These are phyloP conservation scores for Sonneratia caseolaris DNA, from an alignment of 345 rosid species.

Conservation along the genomic window DNA sequence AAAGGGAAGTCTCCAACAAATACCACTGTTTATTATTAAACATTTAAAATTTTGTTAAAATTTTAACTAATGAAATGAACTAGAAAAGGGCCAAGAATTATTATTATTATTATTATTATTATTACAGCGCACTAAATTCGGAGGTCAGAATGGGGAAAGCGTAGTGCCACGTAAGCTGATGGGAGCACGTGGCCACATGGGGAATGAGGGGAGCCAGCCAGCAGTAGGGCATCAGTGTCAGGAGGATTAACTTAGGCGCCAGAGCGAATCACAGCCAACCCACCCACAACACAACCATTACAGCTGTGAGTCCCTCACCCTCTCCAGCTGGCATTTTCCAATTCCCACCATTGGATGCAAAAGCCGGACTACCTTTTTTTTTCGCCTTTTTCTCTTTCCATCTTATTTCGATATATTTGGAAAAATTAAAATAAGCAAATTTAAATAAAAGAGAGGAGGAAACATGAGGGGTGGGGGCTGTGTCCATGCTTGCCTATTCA, in stretches of 20 bases:
- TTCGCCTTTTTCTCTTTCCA: not conserved
- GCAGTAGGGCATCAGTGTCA: not conserved
- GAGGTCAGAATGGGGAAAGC: not conserved
- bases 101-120: too few relatives aligned
- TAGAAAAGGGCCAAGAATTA: too few relatives aligned
- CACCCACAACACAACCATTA: not conserved
- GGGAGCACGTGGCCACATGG: constrained; percentile 7
- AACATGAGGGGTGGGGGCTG: too few relatives aligned
- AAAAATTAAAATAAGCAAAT: not conserved
- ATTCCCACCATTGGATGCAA: constrained; percentile 1
- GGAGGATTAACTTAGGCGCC: not conserved
- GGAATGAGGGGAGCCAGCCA: not conserved
- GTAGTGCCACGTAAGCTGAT: not conserved
- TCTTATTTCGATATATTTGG: too few relatives aligned
- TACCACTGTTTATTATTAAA: too few relatives aligned
- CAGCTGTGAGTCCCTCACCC: constrained; percentile 3
- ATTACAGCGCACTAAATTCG: not conserved
- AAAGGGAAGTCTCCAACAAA: not conserved
- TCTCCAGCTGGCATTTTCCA: constrained; percentile 2
- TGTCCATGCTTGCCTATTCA: too few relatives aligned
- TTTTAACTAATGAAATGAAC: too few relatives aligned
- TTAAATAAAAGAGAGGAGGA: not conserved
- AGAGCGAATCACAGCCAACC: not conserved
- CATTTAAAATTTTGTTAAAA: too few relatives aligned
- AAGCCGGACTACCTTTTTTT: not conserved